These are phyloP conservation scores for Lophiotrema nucula DNA, from an alignment of 495 filamentous ascomycete species.

Conservation along the genomic window DNA sequence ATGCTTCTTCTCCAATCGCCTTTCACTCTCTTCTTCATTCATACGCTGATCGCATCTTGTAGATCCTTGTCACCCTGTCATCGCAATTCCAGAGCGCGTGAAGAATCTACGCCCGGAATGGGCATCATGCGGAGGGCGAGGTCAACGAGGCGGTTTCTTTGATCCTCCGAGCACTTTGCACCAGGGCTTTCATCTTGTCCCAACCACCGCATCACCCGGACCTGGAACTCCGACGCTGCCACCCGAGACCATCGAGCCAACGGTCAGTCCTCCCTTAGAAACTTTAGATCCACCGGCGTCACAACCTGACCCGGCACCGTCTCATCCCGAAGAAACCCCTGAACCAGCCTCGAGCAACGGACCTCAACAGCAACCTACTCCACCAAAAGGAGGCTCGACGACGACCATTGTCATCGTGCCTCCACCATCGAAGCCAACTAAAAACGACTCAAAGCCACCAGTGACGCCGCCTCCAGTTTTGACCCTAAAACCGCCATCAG, in stretches of 20 bases:
- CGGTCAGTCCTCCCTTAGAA: not conserved
- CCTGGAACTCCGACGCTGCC: too few relatives aligned
- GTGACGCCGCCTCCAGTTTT: not conserved
- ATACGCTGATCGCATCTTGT: not conserved
- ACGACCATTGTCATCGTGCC: not conserved
- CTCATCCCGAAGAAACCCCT: not conserved
- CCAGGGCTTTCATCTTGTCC: conserved; percentile 15
- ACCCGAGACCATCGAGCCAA: too few relatives aligned
- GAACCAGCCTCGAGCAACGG: not conserved
- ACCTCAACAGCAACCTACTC: not conserved
- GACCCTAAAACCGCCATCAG: not conserved
- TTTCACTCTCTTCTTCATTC: not conserved
- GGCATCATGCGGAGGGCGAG: not conserved
- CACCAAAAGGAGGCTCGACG: not conserved
- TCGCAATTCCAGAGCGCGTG: conserved; percentile 13
- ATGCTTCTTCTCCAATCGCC: too few relatives aligned
- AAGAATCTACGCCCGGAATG: conserved; percentile 15
- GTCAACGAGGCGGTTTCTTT: conserved; percentile 25
- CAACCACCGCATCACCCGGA: conserved; percentile 9
- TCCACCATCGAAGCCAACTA: not conserved
- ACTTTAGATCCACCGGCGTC: not conserved
- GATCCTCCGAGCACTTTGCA: conserved; percentile 22
- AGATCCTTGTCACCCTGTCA: conserved; percentile 25
- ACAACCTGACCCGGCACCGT: not conserved
- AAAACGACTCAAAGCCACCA: not conserved